Conservation (phyloP, 257 asterid species). For the Solanum raphanifolium region DNA sequence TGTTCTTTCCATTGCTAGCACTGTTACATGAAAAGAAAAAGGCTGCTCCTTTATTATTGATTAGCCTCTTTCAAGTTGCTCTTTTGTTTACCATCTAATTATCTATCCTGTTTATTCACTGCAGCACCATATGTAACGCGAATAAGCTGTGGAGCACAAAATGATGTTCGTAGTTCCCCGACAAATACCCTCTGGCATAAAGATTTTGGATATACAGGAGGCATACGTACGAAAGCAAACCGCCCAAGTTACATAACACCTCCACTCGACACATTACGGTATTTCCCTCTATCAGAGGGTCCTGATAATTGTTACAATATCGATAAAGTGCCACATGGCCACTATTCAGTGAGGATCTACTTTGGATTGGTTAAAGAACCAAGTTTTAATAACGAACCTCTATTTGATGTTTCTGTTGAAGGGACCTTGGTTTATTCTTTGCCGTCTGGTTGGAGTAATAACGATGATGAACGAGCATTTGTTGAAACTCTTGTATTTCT, state of each 20-base stretch:
- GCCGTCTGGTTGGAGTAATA: conserved; percentile 91
- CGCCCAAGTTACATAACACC: conserved; percentile 71
- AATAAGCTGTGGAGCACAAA: conserved; percentile 89
- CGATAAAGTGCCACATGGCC: conserved; percentile 73
- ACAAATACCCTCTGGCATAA: conserved; percentile 74
- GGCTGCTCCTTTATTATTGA: background rate
- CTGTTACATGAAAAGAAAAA: background rate
- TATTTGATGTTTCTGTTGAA: conserved; percentile 84
- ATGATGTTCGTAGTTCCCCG: conserved; percentile 52
- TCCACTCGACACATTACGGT: conserved; percentile 51
- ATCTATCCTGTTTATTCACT: background rate
- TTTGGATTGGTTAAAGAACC: conserved; percentile 66
- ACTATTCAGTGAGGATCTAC: conserved; percentile 69
- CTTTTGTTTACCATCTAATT: background rate
- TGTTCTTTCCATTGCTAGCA: background rate
- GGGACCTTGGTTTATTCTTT: conserved; percentile 81
- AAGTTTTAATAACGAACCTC: conserved; percentile 67
- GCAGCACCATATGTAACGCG: conserved; percentile 83
- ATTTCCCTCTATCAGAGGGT: conserved; percentile 82
- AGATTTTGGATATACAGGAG: conserved; percentile 91
- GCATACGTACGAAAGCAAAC: conserved; percentile 60
- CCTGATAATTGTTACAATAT: conserved; percentile 90
- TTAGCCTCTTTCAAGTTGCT: background rate
- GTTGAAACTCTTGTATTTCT: conserved; percentile 73
- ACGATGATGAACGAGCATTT: conserved; percentile 68